Conservation (phyloP, 2,329 filamentous ascomycete species). For the Tolypocladium endophyticum region DNA sequence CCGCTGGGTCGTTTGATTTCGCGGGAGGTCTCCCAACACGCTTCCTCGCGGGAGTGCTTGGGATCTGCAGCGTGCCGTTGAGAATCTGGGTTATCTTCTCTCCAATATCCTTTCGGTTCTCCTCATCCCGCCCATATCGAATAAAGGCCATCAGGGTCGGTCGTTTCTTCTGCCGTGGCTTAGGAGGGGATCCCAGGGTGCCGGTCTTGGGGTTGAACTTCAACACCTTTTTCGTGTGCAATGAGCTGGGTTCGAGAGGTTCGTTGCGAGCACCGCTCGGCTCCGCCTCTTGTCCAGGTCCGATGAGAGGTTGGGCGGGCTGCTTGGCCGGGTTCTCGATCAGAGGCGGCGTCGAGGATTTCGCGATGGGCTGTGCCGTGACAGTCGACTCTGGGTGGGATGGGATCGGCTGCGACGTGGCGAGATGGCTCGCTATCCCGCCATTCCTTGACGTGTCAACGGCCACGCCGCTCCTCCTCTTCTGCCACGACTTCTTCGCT, state of each 20-base stretch:
- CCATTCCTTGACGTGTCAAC: conserved; percentile 5
- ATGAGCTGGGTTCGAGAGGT: conserved; percentile 1
- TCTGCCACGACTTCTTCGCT: conserved; percentile 16
- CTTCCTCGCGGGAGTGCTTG: conserved; percentile 12
- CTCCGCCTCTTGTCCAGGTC: not conserved
- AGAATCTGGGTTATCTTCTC: conserved; percentile 55
- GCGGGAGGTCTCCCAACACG: not conserved
- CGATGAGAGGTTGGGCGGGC: not conserved
- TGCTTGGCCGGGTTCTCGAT: conserved; percentile 6
- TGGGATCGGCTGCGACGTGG: not conserved
- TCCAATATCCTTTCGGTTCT: conserved; percentile 38
- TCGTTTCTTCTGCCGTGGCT: conserved; percentile 29
- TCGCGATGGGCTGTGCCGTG: not conserved
- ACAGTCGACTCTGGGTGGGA: not conserved
- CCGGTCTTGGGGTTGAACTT: conserved; percentile 50
- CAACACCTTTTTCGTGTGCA: conserved; percentile 33
- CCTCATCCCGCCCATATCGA: conserved; percentile 44
- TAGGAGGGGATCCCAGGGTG: conserved; percentile 51
- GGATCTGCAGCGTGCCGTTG: conserved; percentile 14
- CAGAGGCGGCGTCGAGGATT: conserved; percentile 6
- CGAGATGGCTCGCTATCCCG: conserved; percentile 7
- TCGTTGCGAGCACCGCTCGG: conserved; percentile 1
- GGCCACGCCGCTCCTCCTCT: conserved; percentile 7
- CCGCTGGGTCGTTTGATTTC: not conserved
- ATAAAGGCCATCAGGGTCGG: conserved; percentile 40